A percentile compares a stretch with the other conserved stretches of the same genome.
phyloP scores from a whole-genome alignment of 225 moss, liverwort and hornwort genomes.

The Physcomitrium patens region DNA sequence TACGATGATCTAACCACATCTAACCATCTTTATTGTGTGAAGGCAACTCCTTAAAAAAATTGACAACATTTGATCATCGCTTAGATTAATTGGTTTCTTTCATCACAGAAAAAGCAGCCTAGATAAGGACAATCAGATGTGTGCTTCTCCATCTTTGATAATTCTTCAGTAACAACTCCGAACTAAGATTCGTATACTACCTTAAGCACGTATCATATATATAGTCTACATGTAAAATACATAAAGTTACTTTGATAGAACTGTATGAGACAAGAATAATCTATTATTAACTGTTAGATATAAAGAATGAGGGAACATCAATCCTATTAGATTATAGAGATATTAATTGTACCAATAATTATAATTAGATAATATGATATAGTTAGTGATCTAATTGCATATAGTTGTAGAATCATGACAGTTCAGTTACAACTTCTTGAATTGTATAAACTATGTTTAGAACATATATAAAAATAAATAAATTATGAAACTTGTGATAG shows the following conservation, averaged over 20 bases:
- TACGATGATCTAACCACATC: constrained; percentile 34
- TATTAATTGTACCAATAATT: too few species aligned
- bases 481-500: too few species aligned
- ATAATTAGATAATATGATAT: too few species aligned
- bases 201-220: constrained; percentile 24
- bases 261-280: constrained; percentile 20
- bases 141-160: constrained; percentile 73
- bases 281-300: constrained; percentile 12
- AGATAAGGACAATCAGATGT: constrained; percentile 82
- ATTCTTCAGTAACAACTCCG: constrained; percentile 30
- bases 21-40: constrained; percentile 85
- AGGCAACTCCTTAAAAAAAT: constrained; percentile 95
- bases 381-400: too few species aligned
- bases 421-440: too few species aligned
- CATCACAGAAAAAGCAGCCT: constrained; percentile 96
- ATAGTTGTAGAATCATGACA: too few species aligned
- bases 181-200: constrained; percentile 30
- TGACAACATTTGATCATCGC: constrained; percentile 79
- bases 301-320: neutral
- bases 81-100: constrained; percentile 82
- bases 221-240: neutral
- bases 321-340: too few species aligned
- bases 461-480: too few species aligned
- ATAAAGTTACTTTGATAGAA: neutral
- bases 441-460: too few species aligned